These are phyloP conservation scores for Salix brachista DNA, from an alignment of 345 rosid genomes.

Conservation along the genomic window DNA sequence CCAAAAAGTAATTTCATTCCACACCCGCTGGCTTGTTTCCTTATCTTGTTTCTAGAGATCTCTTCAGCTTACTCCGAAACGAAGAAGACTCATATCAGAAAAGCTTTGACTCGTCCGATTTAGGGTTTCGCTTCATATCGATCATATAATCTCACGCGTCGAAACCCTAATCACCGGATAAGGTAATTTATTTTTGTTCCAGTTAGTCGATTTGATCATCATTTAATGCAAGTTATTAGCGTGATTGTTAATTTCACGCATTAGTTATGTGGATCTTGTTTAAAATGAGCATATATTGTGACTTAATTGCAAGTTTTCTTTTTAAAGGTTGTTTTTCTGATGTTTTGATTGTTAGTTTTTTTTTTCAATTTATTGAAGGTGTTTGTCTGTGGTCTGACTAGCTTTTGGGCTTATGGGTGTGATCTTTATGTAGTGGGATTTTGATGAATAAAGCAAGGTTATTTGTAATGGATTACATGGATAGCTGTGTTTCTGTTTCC, in stretches of 20 bases:
- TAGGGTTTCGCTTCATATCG: slow-evolving; percentile 15
- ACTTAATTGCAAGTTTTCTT: not conserved
- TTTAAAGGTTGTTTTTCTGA: not conserved
- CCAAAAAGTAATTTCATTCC: not conserved
- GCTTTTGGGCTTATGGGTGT: not conserved
- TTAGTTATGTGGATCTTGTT: not conserved
- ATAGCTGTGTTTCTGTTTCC: not conserved
- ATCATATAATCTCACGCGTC: not conserved
- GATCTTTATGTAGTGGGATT: not conserved
- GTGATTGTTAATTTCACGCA: not conserved
- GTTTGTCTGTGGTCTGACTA: not conserved
- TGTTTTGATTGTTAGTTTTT: not conserved
- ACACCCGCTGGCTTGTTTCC: not conserved
- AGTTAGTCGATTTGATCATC: not conserved
- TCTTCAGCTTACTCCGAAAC: not conserved
- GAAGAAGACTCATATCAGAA: not conserved
- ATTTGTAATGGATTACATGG: not conserved
- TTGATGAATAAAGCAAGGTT: not conserved
- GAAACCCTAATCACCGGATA: slow-evolving; percentile 35
- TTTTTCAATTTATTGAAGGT: not conserved
- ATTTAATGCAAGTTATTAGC: not conserved
- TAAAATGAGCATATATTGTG: not conserved
- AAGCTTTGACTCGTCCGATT: slow-evolving; percentile 24
- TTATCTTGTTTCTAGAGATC: no score
- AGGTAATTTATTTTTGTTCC: slow-evolving; percentile 18